phyloP scores from a whole-genome alignment of 441 rosid species.

The Melianthus villosus region DNA sequence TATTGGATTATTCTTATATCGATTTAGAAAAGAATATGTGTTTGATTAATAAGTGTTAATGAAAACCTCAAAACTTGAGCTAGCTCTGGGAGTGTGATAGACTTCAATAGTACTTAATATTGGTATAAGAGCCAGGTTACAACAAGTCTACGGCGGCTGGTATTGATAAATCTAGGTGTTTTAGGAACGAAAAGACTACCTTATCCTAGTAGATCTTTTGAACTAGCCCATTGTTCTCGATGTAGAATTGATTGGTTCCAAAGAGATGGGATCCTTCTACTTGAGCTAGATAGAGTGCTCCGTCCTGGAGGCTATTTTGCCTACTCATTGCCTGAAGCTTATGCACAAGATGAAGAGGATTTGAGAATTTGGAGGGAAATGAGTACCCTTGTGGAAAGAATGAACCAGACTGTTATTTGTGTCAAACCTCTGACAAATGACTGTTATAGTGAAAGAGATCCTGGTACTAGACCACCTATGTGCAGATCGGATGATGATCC shows the following conservation, averaged over 20 bases:
- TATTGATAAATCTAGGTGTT: conserved; percentile 96
- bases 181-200: conserved; percentile 92
- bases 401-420: conserved; percentile 97
- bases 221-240: conserved; percentile 93
- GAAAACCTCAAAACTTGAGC: too few species aligned
- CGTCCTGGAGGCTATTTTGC: conserved; percentile 98
- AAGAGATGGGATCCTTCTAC: conserved; percentile 93
- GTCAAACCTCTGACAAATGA: conserved; percentile 89
- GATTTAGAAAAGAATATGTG: too few species aligned
- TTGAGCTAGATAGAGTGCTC: conserved; percentile 88
- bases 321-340: conserved; percentile 96
- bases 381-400: conserved; percentile 75
- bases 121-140: too few species aligned
- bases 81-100: too few species aligned
- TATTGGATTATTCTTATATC: too few species aligned
- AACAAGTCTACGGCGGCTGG: too few species aligned
- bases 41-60: too few species aligned
- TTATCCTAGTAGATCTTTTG: conserved; percentile 97
- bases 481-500: conserved; percentile 80
- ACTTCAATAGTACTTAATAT: too few species aligned
- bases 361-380: conserved; percentile 81
- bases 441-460: conserved; percentile 67
- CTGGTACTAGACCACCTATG: conserved; percentile 81
- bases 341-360: conserved; percentile 93
- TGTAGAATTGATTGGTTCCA: conserved; percentile 99